Base-by-base conservation (phyloP, 208 protist genomes). In the Leptomonas seymouri region DNA sequence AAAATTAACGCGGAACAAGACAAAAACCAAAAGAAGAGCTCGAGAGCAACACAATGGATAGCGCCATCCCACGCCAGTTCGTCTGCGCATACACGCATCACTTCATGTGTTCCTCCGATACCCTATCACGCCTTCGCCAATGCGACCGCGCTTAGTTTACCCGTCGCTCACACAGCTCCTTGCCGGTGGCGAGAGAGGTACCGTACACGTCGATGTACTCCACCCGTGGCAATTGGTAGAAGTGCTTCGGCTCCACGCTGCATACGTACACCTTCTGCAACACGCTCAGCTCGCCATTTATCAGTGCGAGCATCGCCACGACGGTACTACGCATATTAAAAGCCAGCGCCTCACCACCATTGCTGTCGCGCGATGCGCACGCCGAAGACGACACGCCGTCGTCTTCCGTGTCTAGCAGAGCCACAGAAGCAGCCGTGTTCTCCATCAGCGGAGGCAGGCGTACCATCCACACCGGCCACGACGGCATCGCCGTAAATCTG, bases 171-270 rank as follows among this genome's bases (percentile, higher is more conserved):
- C 56, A 89, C 20, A 81, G 88, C 2, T 62, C 48, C 64, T 80
- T 71, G n/a, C 86, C 89, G 3, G 84, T 83, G 12, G 69, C 76
- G 44, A 94, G 55, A 14, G 84, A 85, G 3, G 76, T 70, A 11
- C 86, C 89, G 61, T 86, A 82, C 31, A 81, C 61, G 48, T 92
- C 89, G 53, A 94, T 84, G 61, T 91, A 91, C 69, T 89, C 80
- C 20, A 94, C 89, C 18, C 72, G 76, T 1, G 89, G 89, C 45
- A 94, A 63, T 58, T 92, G 84, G 54, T 85, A 91, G 57, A 94
- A 91, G 59, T 80, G 84, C 73, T 90, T 91, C 18, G 88, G 88
- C 73, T 94, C 89, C 27, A 81, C 78, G 58, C 79, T 86, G 45
- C 60, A 73, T 45, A 94, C 86, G 62, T 91, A 94, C 15, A 89